Evolutionary conservation across 164 flowering plant species (phyloP).

Genomic region (Vitis rupestris): DNA sequence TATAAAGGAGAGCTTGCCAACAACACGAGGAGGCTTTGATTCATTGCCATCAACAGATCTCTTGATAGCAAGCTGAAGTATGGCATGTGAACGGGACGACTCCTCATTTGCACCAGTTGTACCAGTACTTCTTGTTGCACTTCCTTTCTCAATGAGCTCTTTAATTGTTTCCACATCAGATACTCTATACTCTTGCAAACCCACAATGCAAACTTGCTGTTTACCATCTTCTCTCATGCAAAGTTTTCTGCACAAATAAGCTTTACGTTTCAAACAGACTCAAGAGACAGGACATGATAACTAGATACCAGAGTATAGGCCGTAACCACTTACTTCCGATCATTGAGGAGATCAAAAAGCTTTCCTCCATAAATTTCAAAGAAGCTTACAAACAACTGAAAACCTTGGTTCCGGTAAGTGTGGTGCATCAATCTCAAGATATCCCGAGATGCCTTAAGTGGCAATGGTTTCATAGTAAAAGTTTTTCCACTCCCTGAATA

Average conservation of each 20-base stretch:
- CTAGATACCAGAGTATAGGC: neutral
- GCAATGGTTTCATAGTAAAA: conserved; percentile 92
- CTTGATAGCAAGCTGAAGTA: conserved; percentile 91
- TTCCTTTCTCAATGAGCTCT: conserved; percentile 90
- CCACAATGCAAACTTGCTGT: conserved; percentile 96
- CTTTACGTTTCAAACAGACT: neutral
- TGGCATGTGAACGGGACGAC: conserved; percentile 98
- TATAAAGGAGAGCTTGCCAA: conserved; percentile 97
- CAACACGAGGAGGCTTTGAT: conserved; percentile 74
- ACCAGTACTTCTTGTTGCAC: conserved; percentile 89
- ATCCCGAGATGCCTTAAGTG: conserved; percentile 87
- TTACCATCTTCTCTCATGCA: conserved; percentile 98
- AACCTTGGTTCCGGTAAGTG: conserved; percentile 85
- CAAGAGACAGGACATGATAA: neutral
- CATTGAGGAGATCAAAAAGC: conserved; percentile 86
- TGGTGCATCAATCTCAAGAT: conserved; percentile 83
- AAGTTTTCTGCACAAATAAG: conserved; percentile 52
- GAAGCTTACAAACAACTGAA: conserved; percentile 85
- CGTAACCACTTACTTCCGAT: conserved; percentile 68
- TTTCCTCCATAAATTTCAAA: conserved; percentile 99
- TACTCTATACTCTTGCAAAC: conserved; percentile 85
- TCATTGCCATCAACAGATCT: conserved; percentile 76
- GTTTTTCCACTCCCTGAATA: conserved; percentile 96
- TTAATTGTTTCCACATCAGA: conserved; percentile 74
- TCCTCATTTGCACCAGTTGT: conserved; percentile 99